Conservation (phyloP, 345 rosid genomes). For the Camelina sativa region DNA sequence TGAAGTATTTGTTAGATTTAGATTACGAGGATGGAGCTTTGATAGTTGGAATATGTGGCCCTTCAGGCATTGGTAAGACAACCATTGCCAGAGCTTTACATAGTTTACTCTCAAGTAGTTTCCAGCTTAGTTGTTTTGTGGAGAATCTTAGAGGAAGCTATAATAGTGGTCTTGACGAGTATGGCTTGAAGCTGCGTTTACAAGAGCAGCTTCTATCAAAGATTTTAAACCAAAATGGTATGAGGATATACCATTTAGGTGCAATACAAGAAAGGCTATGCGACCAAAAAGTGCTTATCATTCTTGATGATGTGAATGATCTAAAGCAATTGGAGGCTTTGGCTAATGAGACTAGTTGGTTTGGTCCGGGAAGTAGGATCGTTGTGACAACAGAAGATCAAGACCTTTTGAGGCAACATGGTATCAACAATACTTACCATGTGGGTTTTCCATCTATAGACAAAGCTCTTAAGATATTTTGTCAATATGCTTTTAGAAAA, state of each 20-base stretch:
- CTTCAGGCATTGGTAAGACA: slow-evolving; percentile 7
- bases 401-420: neutral
- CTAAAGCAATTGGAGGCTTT: neutral
- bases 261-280: neutral
- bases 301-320: slow-evolving; percentile 9
- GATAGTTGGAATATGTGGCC: neutral
- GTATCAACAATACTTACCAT: neutral
- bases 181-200: neutral
- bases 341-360: neutral
- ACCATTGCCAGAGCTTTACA: slow-evolving; percentile 4
- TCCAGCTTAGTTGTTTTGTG: slow-evolving; percentile 13
- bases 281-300: neutral
- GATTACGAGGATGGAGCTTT: no score
- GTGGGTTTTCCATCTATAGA: neutral
- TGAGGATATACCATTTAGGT: neutral
- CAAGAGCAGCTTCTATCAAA: neutral
- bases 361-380: neutral
- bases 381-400: neutral
- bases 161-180: neutral
- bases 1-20: neutral
- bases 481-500: neutral
- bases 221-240: neutral
- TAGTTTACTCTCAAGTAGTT: neutral
- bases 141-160: neutral
- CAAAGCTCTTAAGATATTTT: neutral